phyloP scores from a whole-genome alignment of 805 yeast genomes.

The Lipomyces japonicus region DNA sequence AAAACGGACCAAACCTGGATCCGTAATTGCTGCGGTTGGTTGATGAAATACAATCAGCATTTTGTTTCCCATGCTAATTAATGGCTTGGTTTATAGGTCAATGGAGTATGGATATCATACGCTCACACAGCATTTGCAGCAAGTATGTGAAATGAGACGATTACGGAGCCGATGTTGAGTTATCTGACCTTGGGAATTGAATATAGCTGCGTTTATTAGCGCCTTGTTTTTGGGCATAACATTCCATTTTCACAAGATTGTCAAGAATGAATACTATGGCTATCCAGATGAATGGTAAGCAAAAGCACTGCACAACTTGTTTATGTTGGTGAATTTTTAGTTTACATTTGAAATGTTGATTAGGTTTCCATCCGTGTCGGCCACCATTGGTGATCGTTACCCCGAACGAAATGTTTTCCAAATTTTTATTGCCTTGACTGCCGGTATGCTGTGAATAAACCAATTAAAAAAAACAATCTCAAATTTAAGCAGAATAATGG shows the following conservation, averaged over 20 bases:
- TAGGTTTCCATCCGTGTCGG: constrained; percentile 87
- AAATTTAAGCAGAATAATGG: not conserved
- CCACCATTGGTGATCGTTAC: constrained; percentile 93
- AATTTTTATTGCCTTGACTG: constrained; percentile 81
- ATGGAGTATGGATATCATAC: constrained; percentile 28
- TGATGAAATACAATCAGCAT: not conserved
- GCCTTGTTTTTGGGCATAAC: constrained; percentile 30
- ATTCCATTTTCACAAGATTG: constrained; percentile 84
- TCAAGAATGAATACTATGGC: constrained; percentile 77
- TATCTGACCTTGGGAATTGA: not conserved
- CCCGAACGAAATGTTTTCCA: constrained; percentile 95
- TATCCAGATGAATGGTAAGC: constrained; percentile 89
- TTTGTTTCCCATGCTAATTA: not conserved
- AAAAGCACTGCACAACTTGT: not conserved
- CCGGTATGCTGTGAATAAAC: constrained; percentile 48
- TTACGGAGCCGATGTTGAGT: not conserved
- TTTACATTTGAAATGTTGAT: not conserved
- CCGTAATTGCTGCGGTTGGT: constrained; percentile 24
- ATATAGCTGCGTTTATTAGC: constrained; percentile 27
- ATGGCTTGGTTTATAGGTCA: constrained; percentile 12
- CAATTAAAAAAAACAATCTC: not conserved
- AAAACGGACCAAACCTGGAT: constrained; percentile 23
- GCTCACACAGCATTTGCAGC: constrained; percentile 27
- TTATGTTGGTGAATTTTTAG: not conserved
- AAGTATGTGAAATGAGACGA: constrained; percentile 10